Evolutionary conservation across 495 filamentous ascomycete species (phyloP).

Genomic region (Penicillium ochrochloron): DNA sequence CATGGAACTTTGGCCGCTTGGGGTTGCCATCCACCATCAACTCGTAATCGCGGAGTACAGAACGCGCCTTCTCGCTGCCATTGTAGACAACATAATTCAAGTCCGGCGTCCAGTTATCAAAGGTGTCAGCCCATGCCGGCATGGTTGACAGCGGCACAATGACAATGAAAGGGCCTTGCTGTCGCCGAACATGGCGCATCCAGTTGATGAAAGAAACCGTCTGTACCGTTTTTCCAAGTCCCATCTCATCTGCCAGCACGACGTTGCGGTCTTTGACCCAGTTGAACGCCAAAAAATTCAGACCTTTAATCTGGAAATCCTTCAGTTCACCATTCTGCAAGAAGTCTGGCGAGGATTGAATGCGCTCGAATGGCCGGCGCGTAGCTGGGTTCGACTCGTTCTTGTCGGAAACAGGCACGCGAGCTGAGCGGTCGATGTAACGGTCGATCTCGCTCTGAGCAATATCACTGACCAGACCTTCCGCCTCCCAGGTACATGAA

Average conservation of each 20-base stretch:
- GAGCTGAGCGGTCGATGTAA: constrained; percentile 78
- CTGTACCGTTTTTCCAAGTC: constrained; percentile 96
- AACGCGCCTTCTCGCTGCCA: constrained; percentile 79
- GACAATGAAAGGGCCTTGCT: constrained; percentile 94
- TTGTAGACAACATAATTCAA: constrained; percentile 97
- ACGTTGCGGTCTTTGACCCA: constrained; percentile 92
- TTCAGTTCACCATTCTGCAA: constrained; percentile 84
- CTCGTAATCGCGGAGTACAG: constrained; percentile 85
- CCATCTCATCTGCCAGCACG: constrained; percentile 98
- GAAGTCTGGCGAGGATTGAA: constrained; percentile 79
- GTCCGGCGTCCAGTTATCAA: constrained; percentile 95
- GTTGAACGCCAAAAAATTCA: constrained; percentile 94
- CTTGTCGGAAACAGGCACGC: constrained; percentile 74
- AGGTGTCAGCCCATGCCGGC: constrained; percentile 96
- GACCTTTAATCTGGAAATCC: constrained; percentile 89
- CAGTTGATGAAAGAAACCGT: constrained; percentile 97
- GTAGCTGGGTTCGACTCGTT: constrained; percentile 75
- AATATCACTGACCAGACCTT: constrained; percentile 70
- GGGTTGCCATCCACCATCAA: constrained; percentile 81
- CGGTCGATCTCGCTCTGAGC: constrained; percentile 89
- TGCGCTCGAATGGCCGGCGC: constrained; percentile 69
- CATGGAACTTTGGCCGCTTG: constrained; percentile 89
- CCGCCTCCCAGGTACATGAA: constrained; percentile 91
- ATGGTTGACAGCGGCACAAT: constrained; percentile 95
- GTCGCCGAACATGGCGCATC: constrained; percentile 87